Evolutionary conservation across 148 eudicot genomes (phyloP).

Genomic region (Rhododendron ovatum): DNA sequence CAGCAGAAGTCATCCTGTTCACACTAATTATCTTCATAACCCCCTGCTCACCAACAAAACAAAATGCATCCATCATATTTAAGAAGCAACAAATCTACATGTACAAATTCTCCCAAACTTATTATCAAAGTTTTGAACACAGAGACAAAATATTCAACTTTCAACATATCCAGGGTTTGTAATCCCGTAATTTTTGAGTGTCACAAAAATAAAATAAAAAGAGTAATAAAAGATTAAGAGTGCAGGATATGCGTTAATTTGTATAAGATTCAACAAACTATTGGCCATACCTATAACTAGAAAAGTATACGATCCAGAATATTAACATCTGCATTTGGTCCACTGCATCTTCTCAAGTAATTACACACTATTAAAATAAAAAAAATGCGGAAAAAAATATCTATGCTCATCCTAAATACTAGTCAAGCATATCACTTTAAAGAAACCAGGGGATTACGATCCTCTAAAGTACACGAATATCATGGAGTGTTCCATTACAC

Average conservation of each 20-base stretch:
- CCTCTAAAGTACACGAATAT: not conserved
- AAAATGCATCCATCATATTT: not conserved
- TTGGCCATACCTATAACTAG: not conserved
- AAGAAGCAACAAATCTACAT: not conserved
- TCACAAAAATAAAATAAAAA: not conserved
- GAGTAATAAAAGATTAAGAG: not conserved
- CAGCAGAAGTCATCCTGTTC: conserved; percentile 77
- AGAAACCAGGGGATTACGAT: not conserved
- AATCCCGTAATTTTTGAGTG: not conserved
- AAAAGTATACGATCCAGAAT: not conserved
- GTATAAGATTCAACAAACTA: not conserved
- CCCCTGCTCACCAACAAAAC: conserved; percentile 48
- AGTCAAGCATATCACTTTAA: not conserved
- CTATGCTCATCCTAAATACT: not conserved
- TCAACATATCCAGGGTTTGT: not conserved
- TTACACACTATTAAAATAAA: not conserved
- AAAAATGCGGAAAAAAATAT: not conserved
- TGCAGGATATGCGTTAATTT: not conserved
- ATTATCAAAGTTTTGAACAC: not conserved
- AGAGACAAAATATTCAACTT: not conserved
- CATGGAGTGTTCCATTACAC: not conserved
- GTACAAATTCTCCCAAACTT: not conserved
- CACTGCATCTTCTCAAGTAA: not conserved
- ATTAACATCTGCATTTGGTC: not conserved
- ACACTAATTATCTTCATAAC: conserved; percentile 87